Percentiles rank a stretch among this genome's conserved stretches.
Evolutionary conservation across 805 yeast genomes (phyloP).

Genomic region (Tetrapisispora phaffii): DNA sequence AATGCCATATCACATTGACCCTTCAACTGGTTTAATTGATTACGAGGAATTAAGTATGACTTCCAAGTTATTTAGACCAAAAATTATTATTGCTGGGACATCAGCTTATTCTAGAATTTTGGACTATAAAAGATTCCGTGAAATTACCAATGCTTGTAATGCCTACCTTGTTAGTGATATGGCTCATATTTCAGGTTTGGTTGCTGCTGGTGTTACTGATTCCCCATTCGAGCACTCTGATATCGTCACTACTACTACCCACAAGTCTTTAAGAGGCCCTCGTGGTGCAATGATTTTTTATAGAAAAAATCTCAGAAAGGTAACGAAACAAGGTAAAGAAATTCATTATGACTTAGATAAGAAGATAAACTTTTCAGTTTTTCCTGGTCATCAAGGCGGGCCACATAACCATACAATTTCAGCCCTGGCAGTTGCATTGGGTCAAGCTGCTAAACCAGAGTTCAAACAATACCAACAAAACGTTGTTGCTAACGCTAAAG

Average conservation of each 20-base stretch:
- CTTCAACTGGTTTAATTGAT: slow-evolving; percentile 82
- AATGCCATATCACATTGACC: slow-evolving; percentile 91
- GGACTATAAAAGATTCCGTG: slow-evolving; percentile 83
- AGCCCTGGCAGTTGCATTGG: slow-evolving; percentile 89
- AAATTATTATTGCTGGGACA: slow-evolving; percentile 91
- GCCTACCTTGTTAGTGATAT: slow-evolving; percentile 89
- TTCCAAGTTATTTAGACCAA: slow-evolving; percentile 85
- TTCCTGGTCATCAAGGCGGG: slow-evolving; percentile 99
- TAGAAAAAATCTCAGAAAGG: slow-evolving; percentile 85
- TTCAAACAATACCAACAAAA: slow-evolving; percentile 76
- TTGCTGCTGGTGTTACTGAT: slow-evolving; percentile 88
- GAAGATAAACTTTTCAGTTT: slow-evolving; percentile 89
- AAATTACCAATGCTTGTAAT: slow-evolving; percentile 85
- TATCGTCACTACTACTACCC: slow-evolving; percentile 95
- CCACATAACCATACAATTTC: slow-evolving; percentile 98
- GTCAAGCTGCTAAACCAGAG: slow-evolving; percentile 84
- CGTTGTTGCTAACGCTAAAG: slow-evolving; percentile 73
- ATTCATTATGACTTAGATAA: slow-evolving; percentile 78
- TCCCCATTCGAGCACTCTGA: slow-evolving; percentile 92
- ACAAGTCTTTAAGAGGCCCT: slow-evolving; percentile 96
- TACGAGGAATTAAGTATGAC: slow-evolving; percentile 78
- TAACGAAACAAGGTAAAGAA: slow-evolving; percentile 78
- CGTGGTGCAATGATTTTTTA: slow-evolving; percentile 97
- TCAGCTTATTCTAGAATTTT: slow-evolving; percentile 89
- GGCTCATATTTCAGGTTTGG: slow-evolving; percentile 96